Percentiles rank a stretch among this genome's conserved stretches.
Evolutionary conservation across 139 green algal species (phyloP).

Genomic region (Chlorella sp.): DNA sequence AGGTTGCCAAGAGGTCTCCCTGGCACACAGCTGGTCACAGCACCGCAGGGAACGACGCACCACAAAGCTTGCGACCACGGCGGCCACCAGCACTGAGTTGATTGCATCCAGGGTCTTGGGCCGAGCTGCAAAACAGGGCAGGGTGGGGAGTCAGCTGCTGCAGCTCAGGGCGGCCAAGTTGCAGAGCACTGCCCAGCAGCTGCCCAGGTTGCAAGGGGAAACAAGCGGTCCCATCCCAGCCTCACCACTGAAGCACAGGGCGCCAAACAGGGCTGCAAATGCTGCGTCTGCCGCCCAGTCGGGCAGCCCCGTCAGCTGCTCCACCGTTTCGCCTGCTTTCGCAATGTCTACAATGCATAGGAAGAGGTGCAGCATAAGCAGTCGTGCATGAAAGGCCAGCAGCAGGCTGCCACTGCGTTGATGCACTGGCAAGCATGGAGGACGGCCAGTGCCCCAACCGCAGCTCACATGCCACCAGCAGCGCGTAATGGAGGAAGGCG

Average conservation of each 20-base stretch:
- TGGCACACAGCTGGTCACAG: too few species aligned
- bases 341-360: conserved; percentile 52
- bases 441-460: neutral
- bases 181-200: too few species aligned
- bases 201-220: too few species aligned
- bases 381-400: neutral
- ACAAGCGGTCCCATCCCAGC: too few species aligned
- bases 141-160: too few species aligned
- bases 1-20: too few species aligned
- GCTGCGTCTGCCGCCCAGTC: neutral
- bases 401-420: neutral
- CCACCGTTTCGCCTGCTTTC: conserved; percentile 47
- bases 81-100: conserved; percentile 61
- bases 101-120: conserved; percentile 56
- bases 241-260: conserved; percentile 65
- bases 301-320: conserved; percentile 24
- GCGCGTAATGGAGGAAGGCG: conserved; percentile 78
- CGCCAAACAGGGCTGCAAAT: conserved; percentile 59
- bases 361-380: neutral
- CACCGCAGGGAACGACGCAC: conserved; percentile 1
- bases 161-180: too few species aligned
- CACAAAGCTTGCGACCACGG: conserved; percentile 60
- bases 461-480: conserved; percentile 75
- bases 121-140: conserved; percentile 8
- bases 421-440: neutral